Percentiles rank a stretch among this genome's conserved stretches.
Conservation (phyloP, 345 rosid genomes). For the Eucalyptus guilfoylei region DNA sequence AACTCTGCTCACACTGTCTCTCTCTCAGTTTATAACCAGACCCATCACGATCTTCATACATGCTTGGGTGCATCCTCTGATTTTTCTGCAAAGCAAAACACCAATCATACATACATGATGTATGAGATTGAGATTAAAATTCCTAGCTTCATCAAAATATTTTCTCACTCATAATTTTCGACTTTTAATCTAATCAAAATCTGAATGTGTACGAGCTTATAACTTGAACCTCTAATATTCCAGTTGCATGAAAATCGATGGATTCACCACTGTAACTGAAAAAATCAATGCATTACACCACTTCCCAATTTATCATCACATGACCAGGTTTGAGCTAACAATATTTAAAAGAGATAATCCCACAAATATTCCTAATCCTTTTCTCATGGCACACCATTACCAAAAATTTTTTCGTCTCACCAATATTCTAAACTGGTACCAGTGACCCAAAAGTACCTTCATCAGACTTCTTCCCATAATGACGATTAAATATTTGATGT, state of each 20-base stretch:
- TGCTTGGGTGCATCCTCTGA: conserved; percentile 72
- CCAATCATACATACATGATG: background rate
- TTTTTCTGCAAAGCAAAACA: conserved; percentile 32
- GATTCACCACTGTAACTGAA: background rate
- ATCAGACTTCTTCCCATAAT: background rate
- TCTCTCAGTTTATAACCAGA: conserved; percentile 65
- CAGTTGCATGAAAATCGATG: background rate
- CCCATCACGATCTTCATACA: conserved; percentile 64
- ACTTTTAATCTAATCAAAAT: background rate
- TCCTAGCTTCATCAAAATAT: background rate
- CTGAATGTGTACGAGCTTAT: background rate
- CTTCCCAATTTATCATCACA: background rate
- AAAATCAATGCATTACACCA: background rate
- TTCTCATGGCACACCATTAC: background rate
- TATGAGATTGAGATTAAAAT: background rate
- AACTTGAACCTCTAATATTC: background rate
- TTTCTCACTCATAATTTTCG: background rate
- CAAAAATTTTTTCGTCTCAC: background rate
- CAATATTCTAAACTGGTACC: background rate
- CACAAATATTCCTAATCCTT: background rate
- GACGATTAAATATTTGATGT: background rate
- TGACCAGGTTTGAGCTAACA: background rate
- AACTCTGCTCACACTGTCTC: conserved; percentile 24
- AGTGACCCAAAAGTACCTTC: background rate
- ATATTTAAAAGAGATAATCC: background rate